A percentile compares a stretch with the other conserved stretches of the same genome.
Conservation (phyloP, 2,329 filamentous ascomycete genomes). For the Biscogniauxia sp. region DNA sequence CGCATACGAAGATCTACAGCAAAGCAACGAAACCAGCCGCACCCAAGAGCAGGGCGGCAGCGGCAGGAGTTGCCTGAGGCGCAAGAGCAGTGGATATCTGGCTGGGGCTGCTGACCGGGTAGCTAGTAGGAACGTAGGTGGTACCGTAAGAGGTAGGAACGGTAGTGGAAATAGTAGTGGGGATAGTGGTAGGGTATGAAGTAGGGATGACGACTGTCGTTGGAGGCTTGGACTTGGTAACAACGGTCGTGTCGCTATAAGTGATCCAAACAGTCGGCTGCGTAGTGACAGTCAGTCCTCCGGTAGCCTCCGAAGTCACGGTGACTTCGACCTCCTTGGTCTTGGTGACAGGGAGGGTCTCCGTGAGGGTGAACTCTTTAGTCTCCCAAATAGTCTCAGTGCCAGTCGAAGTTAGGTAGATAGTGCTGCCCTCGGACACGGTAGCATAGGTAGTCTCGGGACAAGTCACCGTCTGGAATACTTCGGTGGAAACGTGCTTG, state of each 20-base stretch:
- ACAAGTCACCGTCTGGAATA: constrained; percentile 37
- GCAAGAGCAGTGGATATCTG: constrained; percentile 15
- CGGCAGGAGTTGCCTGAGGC: constrained; percentile 14
- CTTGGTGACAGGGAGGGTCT: constrained; percentile 41
- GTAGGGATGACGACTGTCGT: constrained; percentile 23
- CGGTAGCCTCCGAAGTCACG: constrained; percentile 36
- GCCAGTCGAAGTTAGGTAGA: constrained; percentile 41
- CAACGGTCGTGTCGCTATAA: constrained; percentile 32
- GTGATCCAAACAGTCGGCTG: constrained; percentile 33
- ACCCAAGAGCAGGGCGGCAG: constrained; percentile 26
- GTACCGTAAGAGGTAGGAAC: constrained; percentile 6
- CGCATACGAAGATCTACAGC: constrained; percentile 14
- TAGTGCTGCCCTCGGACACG: constrained; percentile 39
- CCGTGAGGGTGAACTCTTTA: constrained; percentile 36
- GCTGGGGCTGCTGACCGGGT: constrained; percentile 1
- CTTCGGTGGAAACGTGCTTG: constrained; percentile 28
- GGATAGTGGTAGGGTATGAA: constrained; percentile 11
- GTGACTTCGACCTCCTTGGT: constrained; percentile 40
- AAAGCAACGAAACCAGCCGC: constrained; percentile 28
- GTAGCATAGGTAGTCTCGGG: constrained; percentile 43
- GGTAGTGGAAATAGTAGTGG: not conserved
- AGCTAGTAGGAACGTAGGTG: not conserved
- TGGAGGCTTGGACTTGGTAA: constrained; percentile 28
- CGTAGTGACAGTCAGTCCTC: constrained; percentile 34
- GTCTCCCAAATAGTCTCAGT: constrained; percentile 41